These are phyloP conservation scores for Boletus semigastroideus DNA, from an alignment of 1,284 basidiomycete genomes.

Conservation along the genomic window DNA sequence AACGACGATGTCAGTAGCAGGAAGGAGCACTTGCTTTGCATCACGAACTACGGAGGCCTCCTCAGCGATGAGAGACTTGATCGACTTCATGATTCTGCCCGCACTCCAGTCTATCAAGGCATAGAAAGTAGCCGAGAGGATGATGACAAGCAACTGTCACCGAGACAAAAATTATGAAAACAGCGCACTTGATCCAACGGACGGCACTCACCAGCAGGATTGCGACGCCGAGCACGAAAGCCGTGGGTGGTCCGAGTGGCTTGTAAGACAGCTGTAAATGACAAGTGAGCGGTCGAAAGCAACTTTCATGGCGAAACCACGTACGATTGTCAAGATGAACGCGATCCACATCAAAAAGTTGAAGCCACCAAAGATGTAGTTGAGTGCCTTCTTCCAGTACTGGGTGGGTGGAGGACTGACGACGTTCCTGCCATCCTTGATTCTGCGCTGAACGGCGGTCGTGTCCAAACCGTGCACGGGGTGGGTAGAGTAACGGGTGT, in stretches of 20 bases:
- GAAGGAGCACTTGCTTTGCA: constrained; percentile 59
- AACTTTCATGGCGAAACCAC: constrained; percentile 7
- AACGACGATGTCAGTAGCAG: constrained; percentile 78
- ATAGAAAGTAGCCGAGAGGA: constrained; percentile 51
- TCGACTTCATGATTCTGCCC: constrained; percentile 35
- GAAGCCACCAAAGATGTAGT: constrained; percentile 54
- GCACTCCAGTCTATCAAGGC: constrained; percentile 42
- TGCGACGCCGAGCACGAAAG: constrained; percentile 62
- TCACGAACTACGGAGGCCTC: constrained; percentile 48
- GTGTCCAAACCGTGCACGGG: constrained; percentile 44
- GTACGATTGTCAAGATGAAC: constrained; percentile 43
- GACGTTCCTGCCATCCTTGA: constrained; percentile 45
- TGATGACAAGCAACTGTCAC: constrained; percentile 53
- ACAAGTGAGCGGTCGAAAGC: constrained; percentile 21
- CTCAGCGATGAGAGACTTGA: constrained; percentile 38
- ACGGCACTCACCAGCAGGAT: constrained; percentile 69
- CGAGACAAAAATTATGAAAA: background rate
- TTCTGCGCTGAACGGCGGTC: constrained; percentile 37
- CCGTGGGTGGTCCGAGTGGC: constrained; percentile 48
- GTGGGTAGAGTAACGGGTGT: constrained; percentile 44
- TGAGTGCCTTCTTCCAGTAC: constrained; percentile 47
- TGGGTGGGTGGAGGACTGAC: constrained; percentile 47
- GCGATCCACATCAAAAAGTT: constrained; percentile 53
- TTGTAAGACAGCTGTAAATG: constrained; percentile 44
- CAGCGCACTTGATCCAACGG: constrained; percentile 12